Conservation (phyloP, 768 basidiomycete genomes). For the Lactarius quietus region DNA sequence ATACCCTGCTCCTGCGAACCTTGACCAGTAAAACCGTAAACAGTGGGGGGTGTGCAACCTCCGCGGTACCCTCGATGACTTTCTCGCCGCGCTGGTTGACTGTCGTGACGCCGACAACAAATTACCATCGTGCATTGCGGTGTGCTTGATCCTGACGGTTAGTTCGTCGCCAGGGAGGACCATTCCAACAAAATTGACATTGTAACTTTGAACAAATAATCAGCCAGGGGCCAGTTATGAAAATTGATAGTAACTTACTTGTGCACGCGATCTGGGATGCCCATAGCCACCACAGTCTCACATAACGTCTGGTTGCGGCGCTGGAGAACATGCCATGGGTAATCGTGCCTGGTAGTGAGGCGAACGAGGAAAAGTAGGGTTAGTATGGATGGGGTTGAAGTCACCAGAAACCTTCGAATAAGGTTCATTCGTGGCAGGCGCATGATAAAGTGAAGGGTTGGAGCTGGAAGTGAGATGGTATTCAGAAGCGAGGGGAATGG, state of each 20-base stretch:
- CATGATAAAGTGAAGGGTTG: constrained; percentile 61
- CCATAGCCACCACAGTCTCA: constrained; percentile 95
- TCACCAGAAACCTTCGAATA: constrained; percentile 96
- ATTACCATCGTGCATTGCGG: constrained; percentile 89
- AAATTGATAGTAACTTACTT: constrained; percentile 51
- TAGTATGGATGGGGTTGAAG: constrained; percentile 98
- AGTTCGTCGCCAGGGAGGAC: constrained; percentile 88
- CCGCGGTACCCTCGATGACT: constrained; percentile 88
- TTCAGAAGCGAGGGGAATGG: constrained; percentile 74
- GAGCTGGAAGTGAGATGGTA: constrained; percentile 78
- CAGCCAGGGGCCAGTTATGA: constrained; percentile 12
- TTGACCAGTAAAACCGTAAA: constrained; percentile 98
- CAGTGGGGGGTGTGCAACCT: constrained; percentile 91
- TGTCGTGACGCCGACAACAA: constrained; percentile 89
- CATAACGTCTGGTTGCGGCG: constrained; percentile 87
- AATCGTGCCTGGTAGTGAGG: constrained; percentile 91
- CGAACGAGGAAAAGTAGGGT: constrained; percentile 98
- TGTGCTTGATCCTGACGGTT: constrained; percentile 81
- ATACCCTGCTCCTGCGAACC: constrained; percentile 98
- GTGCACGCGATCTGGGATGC: constrained; percentile 85
- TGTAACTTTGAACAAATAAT: constrained; percentile 52
- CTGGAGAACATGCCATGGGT: constrained; percentile 98
- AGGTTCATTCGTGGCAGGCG: constrained; percentile 90
- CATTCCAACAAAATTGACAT: constrained; percentile 97
- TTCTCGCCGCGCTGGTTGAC: constrained; percentile 83